Evolutionary conservation across 257 asterid species (phyloP).

Genomic region (Ophiorrhiza pumila): DNA sequence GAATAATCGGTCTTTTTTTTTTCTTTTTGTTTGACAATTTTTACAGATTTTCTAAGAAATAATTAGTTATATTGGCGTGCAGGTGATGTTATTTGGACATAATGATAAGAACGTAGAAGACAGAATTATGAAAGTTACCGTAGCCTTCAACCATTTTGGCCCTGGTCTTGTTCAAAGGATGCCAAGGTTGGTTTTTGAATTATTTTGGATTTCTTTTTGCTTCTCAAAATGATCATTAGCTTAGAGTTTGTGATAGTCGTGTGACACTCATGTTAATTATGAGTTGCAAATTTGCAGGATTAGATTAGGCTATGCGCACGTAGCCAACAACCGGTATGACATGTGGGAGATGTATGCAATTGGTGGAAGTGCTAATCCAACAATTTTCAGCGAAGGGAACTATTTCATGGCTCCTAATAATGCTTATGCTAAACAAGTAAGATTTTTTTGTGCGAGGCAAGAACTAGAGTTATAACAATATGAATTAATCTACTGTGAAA

Average conservation of each 20-base stretch:
- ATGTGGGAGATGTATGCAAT: slow-evolving; percentile 83
- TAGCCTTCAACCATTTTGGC: slow-evolving; percentile 83
- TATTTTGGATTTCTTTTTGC: not conserved
- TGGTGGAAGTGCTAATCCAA: slow-evolving; percentile 92
- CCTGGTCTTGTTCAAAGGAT: slow-evolving; percentile 83
- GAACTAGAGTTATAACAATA: not conserved
- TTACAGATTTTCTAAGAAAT: no score
- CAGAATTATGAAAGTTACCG: slow-evolving; percentile 59
- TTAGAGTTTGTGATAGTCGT: no score
- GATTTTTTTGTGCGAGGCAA: not conserved
- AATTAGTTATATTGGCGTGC: not conserved
- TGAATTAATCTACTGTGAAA: no score
- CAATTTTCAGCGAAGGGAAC: slow-evolving; percentile 88
- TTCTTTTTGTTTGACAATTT: no score
- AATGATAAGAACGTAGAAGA: slow-evolving; percentile 56
- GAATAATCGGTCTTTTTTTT: no score
- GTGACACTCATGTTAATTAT: slow-evolving; percentile 11
- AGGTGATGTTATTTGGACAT: slow-evolving; percentile 68
- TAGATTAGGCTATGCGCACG: slow-evolving; percentile 70
- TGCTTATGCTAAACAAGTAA: slow-evolving; percentile 46
- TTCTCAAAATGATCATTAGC: no score
- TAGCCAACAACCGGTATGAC: slow-evolving; percentile 80
- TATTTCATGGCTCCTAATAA: slow-evolving; percentile 63
- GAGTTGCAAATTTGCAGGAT: slow-evolving; percentile 38
- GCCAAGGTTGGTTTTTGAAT: slow-evolving; percentile 49